A percentile compares a stretch with the other conserved stretches of the same genome.
These are phyloP conservation scores for Daldinia concentrica DNA, from an alignment of 495 filamentous ascomycete genomes.

Conservation along the genomic window DNA sequence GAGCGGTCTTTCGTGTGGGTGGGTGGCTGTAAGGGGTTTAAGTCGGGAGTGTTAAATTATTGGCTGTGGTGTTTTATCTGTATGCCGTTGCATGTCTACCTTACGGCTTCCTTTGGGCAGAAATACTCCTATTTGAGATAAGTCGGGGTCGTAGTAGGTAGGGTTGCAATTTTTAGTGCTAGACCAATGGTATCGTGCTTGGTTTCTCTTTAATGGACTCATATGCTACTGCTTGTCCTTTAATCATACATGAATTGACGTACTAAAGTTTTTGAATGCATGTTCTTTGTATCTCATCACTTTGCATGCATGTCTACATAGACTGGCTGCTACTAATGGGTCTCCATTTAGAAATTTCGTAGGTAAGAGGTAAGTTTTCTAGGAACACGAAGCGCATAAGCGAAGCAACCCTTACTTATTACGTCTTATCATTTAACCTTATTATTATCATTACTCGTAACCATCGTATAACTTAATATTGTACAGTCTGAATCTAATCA, in stretches of 20 bases:
- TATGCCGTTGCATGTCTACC: background rate
- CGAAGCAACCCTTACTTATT: background rate
- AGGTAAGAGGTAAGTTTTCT: background rate
- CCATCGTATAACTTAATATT: background rate
- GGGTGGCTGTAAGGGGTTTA: background rate
- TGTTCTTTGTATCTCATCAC: background rate
- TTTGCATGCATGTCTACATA: background rate
- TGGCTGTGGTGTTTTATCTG: background rate
- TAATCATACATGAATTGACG: background rate
- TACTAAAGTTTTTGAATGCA: background rate
- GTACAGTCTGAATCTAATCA: slow-evolving; percentile 1
- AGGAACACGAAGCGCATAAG: background rate
- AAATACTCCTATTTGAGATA: background rate
- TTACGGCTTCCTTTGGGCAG: slow-evolving; percentile 5
- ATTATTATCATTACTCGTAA: slow-evolving; percentile 9
- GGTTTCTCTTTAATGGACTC: background rate
- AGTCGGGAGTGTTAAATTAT: background rate
- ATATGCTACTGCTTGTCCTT: background rate
- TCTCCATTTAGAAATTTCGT: background rate
- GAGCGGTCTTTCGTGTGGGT: background rate
- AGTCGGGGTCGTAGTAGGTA: background rate
- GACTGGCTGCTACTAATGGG: background rate
- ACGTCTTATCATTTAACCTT: background rate
- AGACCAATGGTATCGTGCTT: slow-evolving; percentile 1
- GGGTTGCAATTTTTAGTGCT: background rate